phyloP scores from a whole-genome alignment of 495 filamentous ascomycete genomes.

The Aspergillus carlsbadensis region DNA sequence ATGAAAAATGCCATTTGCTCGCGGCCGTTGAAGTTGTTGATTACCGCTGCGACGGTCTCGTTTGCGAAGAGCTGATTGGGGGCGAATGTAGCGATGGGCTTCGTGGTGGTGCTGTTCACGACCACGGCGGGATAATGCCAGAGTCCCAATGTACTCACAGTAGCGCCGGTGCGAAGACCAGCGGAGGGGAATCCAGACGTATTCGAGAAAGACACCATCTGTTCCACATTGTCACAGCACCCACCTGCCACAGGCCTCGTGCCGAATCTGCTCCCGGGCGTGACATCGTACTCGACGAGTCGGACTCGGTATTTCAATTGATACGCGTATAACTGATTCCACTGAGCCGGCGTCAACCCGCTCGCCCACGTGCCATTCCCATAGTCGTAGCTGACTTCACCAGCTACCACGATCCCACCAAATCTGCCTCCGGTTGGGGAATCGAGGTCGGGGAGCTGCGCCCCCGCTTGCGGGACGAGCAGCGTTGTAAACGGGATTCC shows the following conservation, averaged over 20 bases:
- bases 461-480: conserved; percentile 52
- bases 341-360: conserved; percentile 56
- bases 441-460: conserved; percentile 51
- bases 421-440: conserved; percentile 51
- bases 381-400: conserved; percentile 58
- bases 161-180: conserved; percentile 47
- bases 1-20: conserved; percentile 65
- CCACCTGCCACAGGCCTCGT: conserved; percentile 35
- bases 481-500: conserved; percentile 59
- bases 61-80: conserved; percentile 24
- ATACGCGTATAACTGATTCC: conserved; percentile 56
- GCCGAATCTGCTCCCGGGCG: conserved; percentile 52
- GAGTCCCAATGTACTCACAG: conserved; percentile 52
- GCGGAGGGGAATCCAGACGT: conserved; percentile 48
- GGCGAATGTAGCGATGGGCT: conserved; percentile 53
- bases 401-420: conserved; percentile 55
- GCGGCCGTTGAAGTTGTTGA: conserved; percentile 57
- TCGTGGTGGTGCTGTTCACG: conserved; percentile 51
- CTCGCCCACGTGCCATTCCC: conserved; percentile 43
- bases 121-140: conserved; percentile 60
- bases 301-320: conserved; percentile 56
- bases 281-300: conserved; percentile 61
- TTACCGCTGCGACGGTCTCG: conserved; percentile 52
- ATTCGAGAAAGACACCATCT: conserved; percentile 50
- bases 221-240: conserved; percentile 53